These are phyloP conservation scores for Citrus glauca DNA, from an alignment of 345 rosid genomes.

Conservation along the genomic window DNA sequence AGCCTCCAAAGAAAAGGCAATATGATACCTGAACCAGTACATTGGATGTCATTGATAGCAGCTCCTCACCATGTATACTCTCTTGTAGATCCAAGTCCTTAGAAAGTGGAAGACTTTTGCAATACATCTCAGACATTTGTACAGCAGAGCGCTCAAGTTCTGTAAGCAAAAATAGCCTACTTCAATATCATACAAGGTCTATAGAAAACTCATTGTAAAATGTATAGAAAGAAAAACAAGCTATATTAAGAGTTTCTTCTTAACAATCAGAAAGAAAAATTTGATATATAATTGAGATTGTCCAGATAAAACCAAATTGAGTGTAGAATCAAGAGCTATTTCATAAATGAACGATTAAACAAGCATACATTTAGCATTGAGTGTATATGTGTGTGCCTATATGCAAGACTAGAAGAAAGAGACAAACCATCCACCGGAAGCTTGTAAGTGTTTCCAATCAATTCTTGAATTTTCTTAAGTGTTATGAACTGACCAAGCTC, in stretches of 20 bases:
- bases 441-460: slow-evolving; percentile 49
- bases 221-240: not conserved
- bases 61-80: slow-evolving; percentile 93
- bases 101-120: slow-evolving; percentile 73
- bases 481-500: slow-evolving; percentile 75
- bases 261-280: not conserved
- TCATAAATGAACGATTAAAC: not conserved
- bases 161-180: slow-evolving; percentile 29
- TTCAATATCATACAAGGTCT: slow-evolving; percentile 7
- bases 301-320: not conserved
- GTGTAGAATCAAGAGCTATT: not conserved
- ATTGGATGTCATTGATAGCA: slow-evolving; percentile 67
- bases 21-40: slow-evolving; percentile 76
- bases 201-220: slow-evolving; percentile 7
- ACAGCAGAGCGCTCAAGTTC: slow-evolving; percentile 61
- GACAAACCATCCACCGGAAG: slow-evolving; percentile 56
- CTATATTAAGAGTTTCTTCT: not conserved
- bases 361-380: slow-evolving; percentile 1
- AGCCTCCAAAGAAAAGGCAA: not conserved
- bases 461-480: slow-evolving; percentile 60
- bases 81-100: slow-evolving; percentile 92
- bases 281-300: not conserved
- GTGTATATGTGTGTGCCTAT: not conserved
- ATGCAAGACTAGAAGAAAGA: slow-evolving; percentile 15
- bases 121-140: slow-evolving; percentile 65